These are phyloP conservation scores for Hypoxylon rubiginosum DNA, from an alignment of 2,329 filamentous ascomycete species.

Conservation along the genomic window DNA sequence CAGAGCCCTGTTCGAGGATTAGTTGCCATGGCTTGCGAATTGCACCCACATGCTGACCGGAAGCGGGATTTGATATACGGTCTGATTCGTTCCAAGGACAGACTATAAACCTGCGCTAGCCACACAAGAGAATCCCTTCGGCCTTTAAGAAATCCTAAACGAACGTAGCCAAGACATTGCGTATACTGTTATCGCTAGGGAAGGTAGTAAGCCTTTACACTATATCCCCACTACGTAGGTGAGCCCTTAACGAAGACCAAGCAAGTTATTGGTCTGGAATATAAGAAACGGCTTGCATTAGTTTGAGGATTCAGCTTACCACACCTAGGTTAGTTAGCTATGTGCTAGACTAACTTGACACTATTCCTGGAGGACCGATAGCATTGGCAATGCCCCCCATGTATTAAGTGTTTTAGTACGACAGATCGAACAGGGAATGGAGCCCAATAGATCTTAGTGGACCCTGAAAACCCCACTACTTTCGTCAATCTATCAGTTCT, in stretches of 20 bases:
- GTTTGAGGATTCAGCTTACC: background rate
- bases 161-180: background rate
- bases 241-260: background rate
- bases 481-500: background rate
- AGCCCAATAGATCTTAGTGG: conserved; percentile 21
- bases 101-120: conserved; percentile 10
- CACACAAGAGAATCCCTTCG: conserved; percentile 14
- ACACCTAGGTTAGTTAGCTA: background rate
- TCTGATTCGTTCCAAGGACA: background rate
- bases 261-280: background rate
- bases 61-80: background rate
- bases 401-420: background rate
- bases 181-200: conserved; percentile 11
- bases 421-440: conserved; percentile 3
- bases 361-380: conserved; percentile 1
- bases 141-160: background rate
- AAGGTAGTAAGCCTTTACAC: conserved; percentile 18
- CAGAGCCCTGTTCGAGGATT: background rate
- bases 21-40: background rate
- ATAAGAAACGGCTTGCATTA: conserved; percentile 10
- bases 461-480: conserved; percentile 9
- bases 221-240: conserved; percentile 3
- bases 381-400: background rate
- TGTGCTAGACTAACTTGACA: background rate
- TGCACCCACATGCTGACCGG: background rate